Conservation (phyloP, 2,329 filamentous ascomycete species). For the Xylaria multiplex region DNA sequence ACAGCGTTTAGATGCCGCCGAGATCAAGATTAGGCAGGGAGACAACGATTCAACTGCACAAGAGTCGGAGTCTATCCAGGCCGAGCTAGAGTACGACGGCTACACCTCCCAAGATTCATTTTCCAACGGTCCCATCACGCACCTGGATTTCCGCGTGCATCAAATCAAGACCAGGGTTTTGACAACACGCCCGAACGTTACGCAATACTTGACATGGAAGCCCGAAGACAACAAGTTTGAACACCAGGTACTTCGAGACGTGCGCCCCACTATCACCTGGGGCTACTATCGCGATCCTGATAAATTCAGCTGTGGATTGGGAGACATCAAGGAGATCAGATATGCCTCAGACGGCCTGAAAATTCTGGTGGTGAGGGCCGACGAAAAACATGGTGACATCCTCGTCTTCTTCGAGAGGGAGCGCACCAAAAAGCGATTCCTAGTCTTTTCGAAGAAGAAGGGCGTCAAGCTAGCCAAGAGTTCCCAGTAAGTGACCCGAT, state of each 20-base stretch:
- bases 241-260: constrained; percentile 63
- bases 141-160: constrained; percentile 62
- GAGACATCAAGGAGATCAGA: constrained; percentile 58
- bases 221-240: constrained; percentile 56
- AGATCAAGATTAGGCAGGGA: constrained; percentile 14
- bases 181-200: constrained; percentile 59
- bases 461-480: constrained; percentile 55
- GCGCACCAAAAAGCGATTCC: constrained; percentile 63
- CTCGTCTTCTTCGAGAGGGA: constrained; percentile 63
- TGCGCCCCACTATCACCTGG: constrained; percentile 57
- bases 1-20: constrained; percentile 42
- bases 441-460: constrained; percentile 58
- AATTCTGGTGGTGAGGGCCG: constrained; percentile 55
- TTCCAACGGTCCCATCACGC: constrained; percentile 56
- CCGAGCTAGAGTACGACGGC: constrained; percentile 58
- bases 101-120: constrained; percentile 64
- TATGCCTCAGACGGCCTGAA: constrained; percentile 57
- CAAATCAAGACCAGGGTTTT: constrained; percentile 62
- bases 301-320: constrained; percentile 60
- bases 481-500: constrained; percentile 52
- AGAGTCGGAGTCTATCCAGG: constrained; percentile 37
- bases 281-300: constrained; percentile 61
- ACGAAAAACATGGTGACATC: constrained; percentile 56
- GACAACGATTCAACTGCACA: constrained; percentile 3
- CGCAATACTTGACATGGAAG: constrained; percentile 67